Percentiles rank a stretch among this genome's conserved stretches.
Conservation (phyloP, 2,329 filamentous ascomycete species). For the Alternaria gaisen region DNA sequence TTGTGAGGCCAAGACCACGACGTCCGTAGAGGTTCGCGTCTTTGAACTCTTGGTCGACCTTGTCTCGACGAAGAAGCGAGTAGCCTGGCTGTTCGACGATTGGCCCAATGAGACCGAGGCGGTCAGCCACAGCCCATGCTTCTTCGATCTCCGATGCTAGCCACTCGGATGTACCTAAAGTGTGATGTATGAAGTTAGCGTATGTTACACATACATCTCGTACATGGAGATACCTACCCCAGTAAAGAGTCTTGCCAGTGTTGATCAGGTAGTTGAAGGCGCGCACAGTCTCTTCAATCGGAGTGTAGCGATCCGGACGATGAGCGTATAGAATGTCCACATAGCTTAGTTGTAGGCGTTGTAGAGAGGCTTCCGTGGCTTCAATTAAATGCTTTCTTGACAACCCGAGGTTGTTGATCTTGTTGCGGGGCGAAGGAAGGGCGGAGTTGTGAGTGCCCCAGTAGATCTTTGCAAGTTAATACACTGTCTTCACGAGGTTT, state of each 20-base stretch:
- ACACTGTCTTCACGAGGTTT: neutral
- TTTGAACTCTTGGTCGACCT: conserved; percentile 67
- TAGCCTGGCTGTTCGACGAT: conserved; percentile 65
- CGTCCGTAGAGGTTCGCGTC: conserved; percentile 63
- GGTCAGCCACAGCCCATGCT: conserved; percentile 66
- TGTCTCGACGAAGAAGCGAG: conserved; percentile 65
- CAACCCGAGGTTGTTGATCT: conserved; percentile 72
- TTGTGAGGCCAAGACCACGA: conserved; percentile 63
- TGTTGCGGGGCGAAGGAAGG: conserved; percentile 58
- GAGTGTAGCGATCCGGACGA: conserved; percentile 71
- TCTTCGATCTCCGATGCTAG: conserved; percentile 66
- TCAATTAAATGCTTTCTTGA: conserved; percentile 76
- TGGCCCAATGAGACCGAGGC: conserved; percentile 66
- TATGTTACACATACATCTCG: no score
- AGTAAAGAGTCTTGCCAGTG: conserved; percentile 72
- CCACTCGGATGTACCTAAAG: conserved; percentile 63
- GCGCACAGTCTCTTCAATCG: conserved; percentile 75
- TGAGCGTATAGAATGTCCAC: conserved; percentile 76
- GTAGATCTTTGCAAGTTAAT: conserved; percentile 62
- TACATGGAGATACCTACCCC: conserved; percentile 52
- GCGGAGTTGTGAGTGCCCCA: conserved; percentile 66
- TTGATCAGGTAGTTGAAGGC: conserved; percentile 76
- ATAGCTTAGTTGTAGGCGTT: conserved; percentile 66
- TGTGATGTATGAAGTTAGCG: no score
- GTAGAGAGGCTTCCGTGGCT: conserved; percentile 67